Evolutionary conservation across 345 rosid species (phyloP).

Genomic region (Lenwebbia sp.): DNA sequence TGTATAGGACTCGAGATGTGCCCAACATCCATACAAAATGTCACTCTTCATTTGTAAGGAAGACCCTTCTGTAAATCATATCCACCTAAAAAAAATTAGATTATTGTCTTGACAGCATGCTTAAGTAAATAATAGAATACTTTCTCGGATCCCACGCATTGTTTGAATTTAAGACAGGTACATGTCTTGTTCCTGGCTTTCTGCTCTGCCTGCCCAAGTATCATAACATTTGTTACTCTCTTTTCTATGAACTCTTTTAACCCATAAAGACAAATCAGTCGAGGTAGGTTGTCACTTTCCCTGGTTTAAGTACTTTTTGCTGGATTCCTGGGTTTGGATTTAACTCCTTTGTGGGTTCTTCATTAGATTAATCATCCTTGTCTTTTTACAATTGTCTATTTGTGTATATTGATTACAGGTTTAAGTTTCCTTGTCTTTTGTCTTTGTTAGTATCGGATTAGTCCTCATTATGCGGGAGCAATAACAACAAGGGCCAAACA

Average conservation of each 20-base stretch:
- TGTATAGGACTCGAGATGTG: background rate
- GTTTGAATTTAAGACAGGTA: background rate
- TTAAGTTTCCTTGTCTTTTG: background rate
- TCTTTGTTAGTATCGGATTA: background rate
- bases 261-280: background rate
- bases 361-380: background rate
- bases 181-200: background rate
- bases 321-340: slow-evolving; percentile 10
- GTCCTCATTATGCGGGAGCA: background rate
- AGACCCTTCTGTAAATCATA: background rate
- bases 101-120: background rate
- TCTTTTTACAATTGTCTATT: background rate
- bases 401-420: background rate
- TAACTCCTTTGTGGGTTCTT: background rate
- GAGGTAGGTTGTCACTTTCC: background rate
- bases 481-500: background rate
- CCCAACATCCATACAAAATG: background rate
- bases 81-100: background rate
- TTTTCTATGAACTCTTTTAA: background rate
- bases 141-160: background rate
- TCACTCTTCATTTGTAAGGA: background rate
- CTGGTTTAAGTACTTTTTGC: slow-evolving; percentile 2
- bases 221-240: background rate
- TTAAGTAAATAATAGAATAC: background rate
- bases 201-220: background rate